A percentile compares a stretch with the other conserved stretches of the same genome.
Evolutionary conservation across 108 stramenopile species (phyloP).

Genomic region (Seminavis robusta): DNA sequence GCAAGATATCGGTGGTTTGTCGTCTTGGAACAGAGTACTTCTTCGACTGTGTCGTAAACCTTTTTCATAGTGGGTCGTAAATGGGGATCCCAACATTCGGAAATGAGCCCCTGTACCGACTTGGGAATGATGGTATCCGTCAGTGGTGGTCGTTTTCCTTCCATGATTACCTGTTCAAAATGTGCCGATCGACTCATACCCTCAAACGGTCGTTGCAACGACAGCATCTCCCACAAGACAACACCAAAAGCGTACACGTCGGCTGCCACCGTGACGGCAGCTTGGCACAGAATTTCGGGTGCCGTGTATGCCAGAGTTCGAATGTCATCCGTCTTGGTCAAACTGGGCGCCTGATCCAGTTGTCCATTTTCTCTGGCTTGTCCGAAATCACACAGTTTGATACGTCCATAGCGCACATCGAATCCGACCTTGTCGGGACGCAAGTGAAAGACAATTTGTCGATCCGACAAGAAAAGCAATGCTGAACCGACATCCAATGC

Average conservation of each 20-base stretch:
- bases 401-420: constrained; percentile 30
- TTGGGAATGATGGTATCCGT: background rate
- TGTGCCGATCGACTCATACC: constrained; percentile 1
- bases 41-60: constrained; percentile 3
- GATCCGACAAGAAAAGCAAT: constrained; percentile 24
- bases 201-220: constrained; percentile 34
- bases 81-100: constrained; percentile 5
- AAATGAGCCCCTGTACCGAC: background rate
- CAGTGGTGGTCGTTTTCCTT: constrained; percentile 5
- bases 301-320: constrained; percentile 41
- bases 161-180: background rate
- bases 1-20: too few relatives aligned
- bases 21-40: background rate
- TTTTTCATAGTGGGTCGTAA: constrained; percentile 6
- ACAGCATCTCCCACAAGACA: constrained; percentile 66
- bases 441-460: constrained; percentile 68
- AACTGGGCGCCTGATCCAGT: background rate
- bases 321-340: constrained; percentile 12
- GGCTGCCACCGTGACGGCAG: constrained; percentile 9
- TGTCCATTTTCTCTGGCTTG: constrained; percentile 31
- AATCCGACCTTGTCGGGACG: constrained; percentile 76
- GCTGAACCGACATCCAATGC: constrained; percentile 33
- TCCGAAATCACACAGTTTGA: constrained; percentile 63
- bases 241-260: constrained; percentile 80
- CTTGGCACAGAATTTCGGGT: constrained; percentile 36